Evolutionary conservation across 108 stramenopile genomes (phyloP).

Genomic region (Ochromonas danica): DNA sequence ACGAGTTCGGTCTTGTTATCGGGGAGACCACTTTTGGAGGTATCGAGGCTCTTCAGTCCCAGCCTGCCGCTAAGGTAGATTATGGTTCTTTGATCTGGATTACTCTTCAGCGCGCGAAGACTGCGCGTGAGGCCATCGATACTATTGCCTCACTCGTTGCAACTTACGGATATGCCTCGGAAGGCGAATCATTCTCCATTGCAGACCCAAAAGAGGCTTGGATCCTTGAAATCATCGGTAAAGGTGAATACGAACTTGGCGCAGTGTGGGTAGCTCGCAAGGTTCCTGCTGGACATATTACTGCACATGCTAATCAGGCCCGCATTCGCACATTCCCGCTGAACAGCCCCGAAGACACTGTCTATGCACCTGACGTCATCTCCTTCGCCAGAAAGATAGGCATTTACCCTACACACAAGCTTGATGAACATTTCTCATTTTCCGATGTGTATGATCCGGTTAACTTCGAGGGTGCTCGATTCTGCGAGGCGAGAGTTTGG

Average conservation of each 20-base stretch:
- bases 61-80: constrained; percentile 61
- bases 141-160: constrained; percentile 63
- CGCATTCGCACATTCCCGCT: constrained; percentile 59
- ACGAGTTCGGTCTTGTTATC: constrained; percentile 68
- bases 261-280: constrained; percentile 70
- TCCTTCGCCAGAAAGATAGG: constrained; percentile 64
- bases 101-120: constrained; percentile 64
- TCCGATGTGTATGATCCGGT: constrained; percentile 66
- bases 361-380: constrained; percentile 63
- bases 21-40: constrained; percentile 76
- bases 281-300: constrained; percentile 60
- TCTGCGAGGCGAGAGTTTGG: constrained; percentile 71
- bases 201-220: constrained; percentile 68
- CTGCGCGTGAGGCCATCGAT: constrained; percentile 63
- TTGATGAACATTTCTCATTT: constrained; percentile 53
- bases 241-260: constrained; percentile 58
- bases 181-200: constrained; percentile 67
- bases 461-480: constrained; percentile 58
- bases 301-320: constrained; percentile 73
- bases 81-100: constrained; percentile 74
- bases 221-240: constrained; percentile 73
- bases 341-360: constrained; percentile 55
- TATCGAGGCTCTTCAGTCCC: constrained; percentile 45
- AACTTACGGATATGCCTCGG: constrained; percentile 64
- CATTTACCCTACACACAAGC: constrained; percentile 43